Evolutionary conservation across 441 rosid genomes (phyloP).

Genomic region (Pelargonium australe): DNA sequence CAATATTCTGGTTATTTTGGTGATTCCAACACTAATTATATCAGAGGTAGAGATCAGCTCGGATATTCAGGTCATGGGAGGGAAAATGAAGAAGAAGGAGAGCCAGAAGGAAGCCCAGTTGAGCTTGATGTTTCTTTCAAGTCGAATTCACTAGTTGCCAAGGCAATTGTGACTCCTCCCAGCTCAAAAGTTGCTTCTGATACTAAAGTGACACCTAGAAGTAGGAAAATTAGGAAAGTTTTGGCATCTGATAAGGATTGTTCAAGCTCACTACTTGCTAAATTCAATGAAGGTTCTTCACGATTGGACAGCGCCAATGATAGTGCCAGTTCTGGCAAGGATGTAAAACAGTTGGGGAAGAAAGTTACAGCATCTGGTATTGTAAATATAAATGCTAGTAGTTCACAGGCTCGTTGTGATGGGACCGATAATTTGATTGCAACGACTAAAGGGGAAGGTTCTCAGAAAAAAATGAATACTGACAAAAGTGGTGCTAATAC

Average conservation of each 20-base stretch:
- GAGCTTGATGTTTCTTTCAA: slow-evolving; percentile 84
- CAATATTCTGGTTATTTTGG: slow-evolving; percentile 31
- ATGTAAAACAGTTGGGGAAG: slow-evolving; percentile 30
- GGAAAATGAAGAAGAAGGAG: slow-evolving; percentile 16
- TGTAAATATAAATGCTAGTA: slow-evolving; percentile 20
- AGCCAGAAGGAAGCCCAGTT: slow-evolving; percentile 43
- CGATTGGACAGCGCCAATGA: slow-evolving; percentile 10
- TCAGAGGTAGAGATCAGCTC: slow-evolving; percentile 46
- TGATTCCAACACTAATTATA: slow-evolving; percentile 39
- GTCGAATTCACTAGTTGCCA: slow-evolving; percentile 75
- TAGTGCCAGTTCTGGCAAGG: slow-evolving; percentile 27
- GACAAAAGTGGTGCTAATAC: slow-evolving; percentile 30
- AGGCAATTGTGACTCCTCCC: slow-evolving; percentile 46
- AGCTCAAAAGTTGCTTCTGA: slow-evolving; percentile 30
- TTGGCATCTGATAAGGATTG: slow-evolving; percentile 29
- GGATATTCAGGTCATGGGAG: slow-evolving; percentile 28
- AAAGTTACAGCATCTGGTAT: slow-evolving; percentile 23
- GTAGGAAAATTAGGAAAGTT: slow-evolving; percentile 44
- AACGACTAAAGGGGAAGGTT: slow-evolving; percentile 24
- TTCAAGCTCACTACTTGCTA: slow-evolving; percentile 22
- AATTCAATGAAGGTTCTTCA: slow-evolving; percentile 25
- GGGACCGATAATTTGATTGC: slow-evolving; percentile 22
- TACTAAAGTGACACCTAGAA: slow-evolving; percentile 35
- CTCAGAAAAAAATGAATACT: slow-evolving; percentile 24
- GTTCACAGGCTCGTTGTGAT: slow-evolving; percentile 26